Base-by-base conservation (phyloP, 495 filamentous ascomycete species). In the Neurospora tetraspora region DNA sequence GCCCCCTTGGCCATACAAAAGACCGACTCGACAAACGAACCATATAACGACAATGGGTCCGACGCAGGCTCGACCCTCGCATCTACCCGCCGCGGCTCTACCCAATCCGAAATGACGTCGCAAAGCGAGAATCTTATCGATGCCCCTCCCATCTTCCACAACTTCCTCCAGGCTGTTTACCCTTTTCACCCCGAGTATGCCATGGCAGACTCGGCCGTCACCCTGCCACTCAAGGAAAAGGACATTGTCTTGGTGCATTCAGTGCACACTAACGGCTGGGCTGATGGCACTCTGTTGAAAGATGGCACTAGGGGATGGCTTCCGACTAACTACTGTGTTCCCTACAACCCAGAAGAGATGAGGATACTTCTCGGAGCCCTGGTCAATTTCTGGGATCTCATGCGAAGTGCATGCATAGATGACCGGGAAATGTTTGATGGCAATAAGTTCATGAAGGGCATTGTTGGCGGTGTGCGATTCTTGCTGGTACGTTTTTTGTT, bases 201-300 rank as follows among this genome's bases (percentile, higher is more conserved):
- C 69, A 78, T 86, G 70, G 78, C 82, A 20, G 91, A 93, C 69
- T 90, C 92, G 23, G 95, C 93, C 10, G 92, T 98, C 72, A 98
- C 95, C 23, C 81, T 97, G 10, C 93, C 94, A 7, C 86, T 99
- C 39, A 92, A 93, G 75, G 88, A 91, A 76, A 96, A 96, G 70
- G 96, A 98, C 76, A 88, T 99, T 31, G 92, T 99, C 70, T 82
- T 99, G 71, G 90, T 99, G 40, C 96, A 99, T 81, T 97, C 96
- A 16, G 92, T 99, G 76, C 96, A 99, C 83, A 94, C 93, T 69
- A 99, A 97, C 84, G 96, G 96, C 77, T 99, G 96, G 96, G 96
- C 96, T 47, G 96, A 99, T 81, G 96, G 96, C 47, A 99, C 96
- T n/a, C 85, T 97, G 61, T 82, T 99, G 70, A 87, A 92, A 70